Evolutionary conservation across 805 yeast species (phyloP), one percentile per base, ranked within the genome.

Genomic region (Ogataea salicorniae): DNA sequence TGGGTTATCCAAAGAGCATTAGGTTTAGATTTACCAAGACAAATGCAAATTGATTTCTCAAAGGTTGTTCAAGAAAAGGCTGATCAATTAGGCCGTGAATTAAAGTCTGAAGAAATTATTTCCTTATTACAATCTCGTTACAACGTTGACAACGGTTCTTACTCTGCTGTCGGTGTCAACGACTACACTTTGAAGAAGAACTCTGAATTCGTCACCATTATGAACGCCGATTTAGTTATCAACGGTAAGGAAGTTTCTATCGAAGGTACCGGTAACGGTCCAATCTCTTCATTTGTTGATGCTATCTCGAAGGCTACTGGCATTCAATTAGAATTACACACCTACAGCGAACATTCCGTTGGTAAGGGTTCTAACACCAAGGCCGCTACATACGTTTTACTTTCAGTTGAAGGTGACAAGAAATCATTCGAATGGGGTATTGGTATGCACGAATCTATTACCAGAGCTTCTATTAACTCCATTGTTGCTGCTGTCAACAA

Each of bases 371-470:
- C 88, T 3, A 76, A 75, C 52, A 80, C 86, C 46, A 77, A 81
- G 66, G 92, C 91, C 56, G 91, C 88, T 40, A 78, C 91, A 9
- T 84, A 77, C 65, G 81, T 91, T 36, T 53, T 54, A 43, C 53
- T 66, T 35, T 49, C 61, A 16, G 45, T 46, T 14, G 53, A 51
- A 17, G 70, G 60, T 43, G 46, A 49, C 7, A 59, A 48, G 13
- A 44, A 49, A 13, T 45, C 50, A 13, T 60, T 67, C 42, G 60
- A 68, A 50, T 91, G 97, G 96, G 97, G 97, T 69, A 91, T 91
- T 49, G 97, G 96, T 61, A 81, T 89, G 52, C 84, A 88, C 63
- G 92, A 83, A 68, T 96, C 91, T 69, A 94, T 87, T 46, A 84
- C 95, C 23, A 84, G 83, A 61, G 94, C 97, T 42, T 83, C 95